A percentile compares a stretch with the other conserved stretches of the same genome.
These are phyloP conservation scores for Ophiostoma sp. DNA, from an alignment of 2,329 filamentous ascomycete genomes.

Conservation along the genomic window DNA sequence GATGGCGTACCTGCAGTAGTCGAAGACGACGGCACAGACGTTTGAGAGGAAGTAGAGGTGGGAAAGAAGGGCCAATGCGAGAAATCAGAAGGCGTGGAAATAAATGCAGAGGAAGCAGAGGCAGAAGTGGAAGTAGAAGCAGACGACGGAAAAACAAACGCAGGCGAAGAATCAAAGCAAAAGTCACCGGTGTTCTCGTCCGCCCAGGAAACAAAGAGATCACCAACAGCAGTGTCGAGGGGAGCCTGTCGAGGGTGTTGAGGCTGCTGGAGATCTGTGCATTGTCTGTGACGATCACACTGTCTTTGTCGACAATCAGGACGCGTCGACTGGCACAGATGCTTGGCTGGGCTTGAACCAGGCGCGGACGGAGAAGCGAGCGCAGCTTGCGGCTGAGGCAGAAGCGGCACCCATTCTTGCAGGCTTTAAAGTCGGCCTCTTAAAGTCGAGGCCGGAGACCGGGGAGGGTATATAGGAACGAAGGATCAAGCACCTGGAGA, in stretches of 20 bases:
- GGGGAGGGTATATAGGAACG: not conserved
- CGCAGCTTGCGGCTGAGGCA: constrained; percentile 15
- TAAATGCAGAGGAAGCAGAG: constrained; percentile 10
- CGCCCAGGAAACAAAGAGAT: constrained; percentile 16
- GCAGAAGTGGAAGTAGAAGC: not conserved
- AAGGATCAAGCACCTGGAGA: not conserved
- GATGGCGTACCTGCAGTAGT: not conserved
- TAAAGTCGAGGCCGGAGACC: constrained; percentile 20
- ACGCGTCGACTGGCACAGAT: constrained; percentile 20
- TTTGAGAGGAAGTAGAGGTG: not conserved
- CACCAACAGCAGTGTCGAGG: not conserved
- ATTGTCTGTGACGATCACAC: constrained; percentile 9
- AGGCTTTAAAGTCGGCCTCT: constrained; percentile 25
- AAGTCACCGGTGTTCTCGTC: constrained; percentile 13
- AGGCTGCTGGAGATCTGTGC: not conserved
- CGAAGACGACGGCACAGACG: constrained; percentile 2
- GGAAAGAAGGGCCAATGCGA: not conserved
- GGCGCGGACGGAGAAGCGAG: constrained; percentile 12
- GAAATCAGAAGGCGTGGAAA: not conserved
- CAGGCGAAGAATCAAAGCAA: constrained; percentile 18
- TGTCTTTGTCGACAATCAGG: constrained; percentile 19
- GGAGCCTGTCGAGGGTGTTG: not conserved
- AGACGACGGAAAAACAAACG: constrained; percentile 12
- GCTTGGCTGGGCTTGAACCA: constrained; percentile 22
- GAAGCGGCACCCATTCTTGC: constrained; percentile 27